phyloP scores from a whole-genome alignment of 108 stramenopile species.

The Discostella stelligeroides region DNA sequence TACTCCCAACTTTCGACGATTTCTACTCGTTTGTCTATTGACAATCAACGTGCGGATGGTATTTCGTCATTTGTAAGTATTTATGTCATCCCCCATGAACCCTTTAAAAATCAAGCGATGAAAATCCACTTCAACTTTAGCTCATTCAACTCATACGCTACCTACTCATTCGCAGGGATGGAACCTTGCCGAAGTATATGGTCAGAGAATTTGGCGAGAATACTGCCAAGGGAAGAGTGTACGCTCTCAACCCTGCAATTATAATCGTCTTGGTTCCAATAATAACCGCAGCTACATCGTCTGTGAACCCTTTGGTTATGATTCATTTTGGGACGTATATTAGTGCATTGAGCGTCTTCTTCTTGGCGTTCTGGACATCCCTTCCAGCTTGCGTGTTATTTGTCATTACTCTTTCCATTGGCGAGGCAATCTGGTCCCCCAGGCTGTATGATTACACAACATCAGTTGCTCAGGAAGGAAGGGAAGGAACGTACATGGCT shows the following conservation, averaged over 20 bases:
- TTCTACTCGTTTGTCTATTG: slow-evolving; percentile 72
- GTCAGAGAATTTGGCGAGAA: slow-evolving; percentile 75
- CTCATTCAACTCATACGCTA: not conserved
- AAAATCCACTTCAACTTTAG: not conserved
- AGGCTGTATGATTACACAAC: slow-evolving; percentile 84
- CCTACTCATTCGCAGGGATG: slow-evolving; percentile 44
- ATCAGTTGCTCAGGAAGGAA: slow-evolving; percentile 67
- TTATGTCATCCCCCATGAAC: not conserved
- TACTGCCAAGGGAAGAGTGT: slow-evolving; percentile 77
- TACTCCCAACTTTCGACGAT: slow-evolving; percentile 75
- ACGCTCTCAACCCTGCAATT: slow-evolving; percentile 78
- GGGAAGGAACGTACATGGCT: slow-evolving; percentile 87
- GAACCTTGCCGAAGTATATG: slow-evolving; percentile 86
- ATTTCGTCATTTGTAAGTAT: slow-evolving; percentile 68
- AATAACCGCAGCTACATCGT: slow-evolving; percentile 68
- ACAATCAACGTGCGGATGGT: slow-evolving; percentile 84
- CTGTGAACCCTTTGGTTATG: slow-evolving; percentile 72
- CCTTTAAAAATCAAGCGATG: not conserved
- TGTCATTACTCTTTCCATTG: slow-evolving; percentile 71
- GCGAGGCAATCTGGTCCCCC: slow-evolving; percentile 85
- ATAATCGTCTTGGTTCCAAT: slow-evolving; percentile 82
- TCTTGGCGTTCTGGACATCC: slow-evolving; percentile 64
- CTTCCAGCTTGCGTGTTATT: slow-evolving; percentile 69
- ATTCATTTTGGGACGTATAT: slow-evolving; percentile 79
- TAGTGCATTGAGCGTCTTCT: slow-evolving; percentile 73